Percentiles rank a stretch among this genome's conserved stretches.
Conservation (phyloP, 345 rosid species). For the Eucalyptus caleyi region DNA sequence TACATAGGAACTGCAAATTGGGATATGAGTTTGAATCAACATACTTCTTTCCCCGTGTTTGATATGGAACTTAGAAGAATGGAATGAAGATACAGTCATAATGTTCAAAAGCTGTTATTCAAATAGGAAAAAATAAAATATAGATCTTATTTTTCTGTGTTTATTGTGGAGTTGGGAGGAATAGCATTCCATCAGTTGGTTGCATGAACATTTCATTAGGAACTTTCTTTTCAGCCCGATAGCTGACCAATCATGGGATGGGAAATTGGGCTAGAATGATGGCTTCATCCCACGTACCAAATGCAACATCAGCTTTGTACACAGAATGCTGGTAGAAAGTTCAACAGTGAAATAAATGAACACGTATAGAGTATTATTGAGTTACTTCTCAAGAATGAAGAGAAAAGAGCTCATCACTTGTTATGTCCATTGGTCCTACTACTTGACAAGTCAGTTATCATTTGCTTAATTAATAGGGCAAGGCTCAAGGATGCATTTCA, state of each 20-base stretch:
- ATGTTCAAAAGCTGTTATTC: background rate
- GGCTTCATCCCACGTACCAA: background rate
- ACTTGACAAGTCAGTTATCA: background rate
- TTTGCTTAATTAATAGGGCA: constrained; percentile 38
- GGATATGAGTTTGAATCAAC: background rate
- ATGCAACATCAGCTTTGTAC: background rate
- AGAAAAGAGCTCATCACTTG: background rate
- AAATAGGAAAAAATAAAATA: background rate
- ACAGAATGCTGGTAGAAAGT: background rate
- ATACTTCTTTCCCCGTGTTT: background rate
- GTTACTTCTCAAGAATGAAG: background rate
- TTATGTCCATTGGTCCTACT: background rate
- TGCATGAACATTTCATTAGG: background rate
- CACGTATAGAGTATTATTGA: background rate
- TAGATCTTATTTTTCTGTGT: background rate
- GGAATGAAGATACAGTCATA: background rate
- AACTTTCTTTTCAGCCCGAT: background rate
- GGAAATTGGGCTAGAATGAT: background rate
- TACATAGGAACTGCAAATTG: background rate
- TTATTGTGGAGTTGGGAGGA: background rate
- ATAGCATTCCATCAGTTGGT: background rate
- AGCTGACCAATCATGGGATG: background rate
- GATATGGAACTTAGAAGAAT: background rate
- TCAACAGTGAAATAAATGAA: background rate
- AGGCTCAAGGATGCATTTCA: constrained; percentile 85